Evolutionary conservation across 2,329 filamentous ascomycete genomes (phyloP).

Genomic region (Alternaria novae-zelandiae): DNA sequence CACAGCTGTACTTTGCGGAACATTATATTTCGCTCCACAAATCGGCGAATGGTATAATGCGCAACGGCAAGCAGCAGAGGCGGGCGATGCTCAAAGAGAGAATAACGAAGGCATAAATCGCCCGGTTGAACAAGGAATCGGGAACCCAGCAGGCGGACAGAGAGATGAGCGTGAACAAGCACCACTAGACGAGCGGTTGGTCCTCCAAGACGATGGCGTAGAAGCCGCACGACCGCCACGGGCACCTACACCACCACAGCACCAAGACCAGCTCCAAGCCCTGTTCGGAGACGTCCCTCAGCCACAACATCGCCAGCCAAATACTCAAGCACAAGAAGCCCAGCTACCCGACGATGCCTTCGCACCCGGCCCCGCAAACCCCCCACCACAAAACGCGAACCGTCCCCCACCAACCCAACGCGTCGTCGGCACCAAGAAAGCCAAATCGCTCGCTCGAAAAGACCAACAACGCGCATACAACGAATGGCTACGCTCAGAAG

Average conservation of each 20-base stretch:
- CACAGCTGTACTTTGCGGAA: constrained; percentile 51
- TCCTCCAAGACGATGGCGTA: constrained; percentile 30
- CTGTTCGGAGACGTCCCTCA: constrained; percentile 10
- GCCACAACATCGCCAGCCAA: background rate
- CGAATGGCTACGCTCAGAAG: constrained; percentile 58
- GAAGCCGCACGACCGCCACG: constrained; percentile 19
- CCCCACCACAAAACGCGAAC: constrained; percentile 18
- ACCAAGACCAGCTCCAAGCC: constrained; percentile 9
- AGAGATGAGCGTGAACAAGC: constrained; percentile 16
- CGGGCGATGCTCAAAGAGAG: constrained; percentile 4
- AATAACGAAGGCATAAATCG: background rate
- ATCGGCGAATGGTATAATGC: constrained; percentile 51
- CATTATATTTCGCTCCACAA: constrained; percentile 57
- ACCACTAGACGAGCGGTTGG: constrained; percentile 33
- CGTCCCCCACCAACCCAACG: constrained; percentile 35
- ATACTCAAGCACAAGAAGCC: background rate
- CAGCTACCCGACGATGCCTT: constrained; percentile 19
- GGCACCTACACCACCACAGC: constrained; percentile 37
- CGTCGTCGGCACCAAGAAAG: constrained; percentile 57
- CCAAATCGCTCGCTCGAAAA: constrained; percentile 54
- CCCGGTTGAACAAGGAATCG: background rate
- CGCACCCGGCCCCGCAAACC: constrained; percentile 42
- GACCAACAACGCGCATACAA: constrained; percentile 55
- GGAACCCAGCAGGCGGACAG: background rate
- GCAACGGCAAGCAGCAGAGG: constrained; percentile 16